Conservation (phyloP, 2,329 filamentous ascomycete species). For the Pseudogymnoascus sp. region DNA sequence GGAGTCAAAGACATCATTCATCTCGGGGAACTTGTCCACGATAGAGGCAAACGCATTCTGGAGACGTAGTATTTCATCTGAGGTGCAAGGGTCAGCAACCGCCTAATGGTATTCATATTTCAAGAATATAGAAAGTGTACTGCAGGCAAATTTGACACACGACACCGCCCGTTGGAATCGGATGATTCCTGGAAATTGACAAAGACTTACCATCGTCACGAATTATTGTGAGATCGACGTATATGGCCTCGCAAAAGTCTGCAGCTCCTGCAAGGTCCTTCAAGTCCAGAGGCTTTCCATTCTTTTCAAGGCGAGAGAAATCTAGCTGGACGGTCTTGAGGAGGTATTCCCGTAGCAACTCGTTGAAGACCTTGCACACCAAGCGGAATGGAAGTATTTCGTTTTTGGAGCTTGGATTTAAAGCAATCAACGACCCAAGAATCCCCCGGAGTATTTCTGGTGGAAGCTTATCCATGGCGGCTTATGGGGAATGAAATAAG, state of each 20-base stretch:
- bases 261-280: slow-evolving; percentile 40
- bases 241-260: slow-evolving; percentile 41
- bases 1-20: slow-evolving; percentile 38
- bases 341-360: slow-evolving; percentile 37
- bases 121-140: neutral
- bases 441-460: slow-evolving; percentile 42
- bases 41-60: slow-evolving; percentile 38
- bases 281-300: slow-evolving; percentile 29
- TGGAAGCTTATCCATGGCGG: slow-evolving; percentile 40
- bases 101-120: neutral
- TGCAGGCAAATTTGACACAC: neutral
- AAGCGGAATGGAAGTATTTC: slow-evolving; percentile 38
- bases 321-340: slow-evolving; percentile 44
- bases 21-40: slow-evolving; percentile 31
- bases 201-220: slow-evolving; percentile 40
- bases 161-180: neutral
- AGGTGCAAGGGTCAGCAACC: neutral
- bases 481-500: neutral
- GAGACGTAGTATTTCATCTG: slow-evolving; percentile 44
- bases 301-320: slow-evolving; percentile 38
- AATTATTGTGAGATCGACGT: slow-evolving; percentile 45
- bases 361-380: slow-evolving; percentile 43
- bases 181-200: neutral
- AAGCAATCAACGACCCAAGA: slow-evolving; percentile 36
- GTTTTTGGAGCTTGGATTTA: slow-evolving; percentile 37